Evolutionary conservation across 495 filamentous ascomycete genomes (phyloP).

Genomic region (Chaetomium tenue): DNA sequence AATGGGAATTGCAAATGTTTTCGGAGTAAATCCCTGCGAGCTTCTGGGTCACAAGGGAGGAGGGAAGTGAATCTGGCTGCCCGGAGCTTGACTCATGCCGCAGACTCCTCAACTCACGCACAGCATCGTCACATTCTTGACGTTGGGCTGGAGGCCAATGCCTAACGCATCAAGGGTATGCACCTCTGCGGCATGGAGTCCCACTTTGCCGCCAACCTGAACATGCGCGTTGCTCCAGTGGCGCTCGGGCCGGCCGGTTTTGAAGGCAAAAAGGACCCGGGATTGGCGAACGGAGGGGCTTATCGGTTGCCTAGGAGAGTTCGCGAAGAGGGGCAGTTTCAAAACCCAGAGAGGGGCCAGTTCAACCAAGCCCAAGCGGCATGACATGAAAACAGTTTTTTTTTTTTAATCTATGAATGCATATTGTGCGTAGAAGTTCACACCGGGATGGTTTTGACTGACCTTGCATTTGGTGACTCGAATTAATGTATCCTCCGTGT

Average conservation of each 20-base stretch:
- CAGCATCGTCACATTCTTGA: constrained; percentile 18
- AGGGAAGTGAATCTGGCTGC: neutral
- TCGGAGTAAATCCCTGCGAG: neutral
- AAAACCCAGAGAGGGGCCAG: constrained; percentile 5
- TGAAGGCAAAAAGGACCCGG: constrained; percentile 19
- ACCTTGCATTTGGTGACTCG: too few species aligned
- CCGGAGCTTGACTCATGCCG: constrained; percentile 24
- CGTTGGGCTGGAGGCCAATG: constrained; percentile 34
- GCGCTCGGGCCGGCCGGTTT: neutral
- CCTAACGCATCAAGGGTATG: constrained; percentile 21
- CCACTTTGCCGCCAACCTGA: constrained; percentile 18
- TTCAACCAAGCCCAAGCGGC: neutral
- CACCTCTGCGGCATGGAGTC: constrained; percentile 4
- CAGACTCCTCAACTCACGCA: constrained; percentile 5
- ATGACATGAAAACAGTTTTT: neutral
- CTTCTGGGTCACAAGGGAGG: constrained; percentile 6
- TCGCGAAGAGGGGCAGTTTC: constrained; percentile 21
- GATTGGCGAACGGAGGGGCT: constrained; percentile 18
- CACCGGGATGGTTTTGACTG: too few species aligned
- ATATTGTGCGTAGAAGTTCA: too few species aligned
- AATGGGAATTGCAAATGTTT: neutral
- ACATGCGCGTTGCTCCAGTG: constrained; percentile 9
- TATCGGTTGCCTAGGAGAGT: constrained; percentile 17
- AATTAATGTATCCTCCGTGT: too few species aligned
- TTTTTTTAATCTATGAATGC: too few species aligned